A percentile compares a stretch with the other conserved stretches of the same genome.
Evolutionary conservation across 1,139 yeast species (phyloP).

Genomic region (Kodamaea anthophila): DNA sequence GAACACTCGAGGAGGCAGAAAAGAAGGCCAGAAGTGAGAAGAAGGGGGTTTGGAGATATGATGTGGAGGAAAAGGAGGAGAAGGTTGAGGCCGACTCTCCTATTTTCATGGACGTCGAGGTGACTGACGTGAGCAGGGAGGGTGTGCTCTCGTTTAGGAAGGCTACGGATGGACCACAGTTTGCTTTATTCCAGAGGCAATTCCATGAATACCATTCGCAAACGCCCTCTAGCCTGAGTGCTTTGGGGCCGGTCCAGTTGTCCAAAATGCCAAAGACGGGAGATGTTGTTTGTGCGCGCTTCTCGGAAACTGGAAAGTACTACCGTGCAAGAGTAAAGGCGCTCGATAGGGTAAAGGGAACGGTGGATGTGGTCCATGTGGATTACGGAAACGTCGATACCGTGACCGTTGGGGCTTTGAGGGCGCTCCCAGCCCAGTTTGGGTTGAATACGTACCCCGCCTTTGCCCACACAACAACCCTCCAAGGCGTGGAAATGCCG

Average conservation of each 20-base stretch:
- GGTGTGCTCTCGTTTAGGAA: constrained; percentile 58
- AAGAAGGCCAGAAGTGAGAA: constrained; percentile 49
- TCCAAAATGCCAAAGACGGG: constrained; percentile 46
- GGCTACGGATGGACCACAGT: constrained; percentile 26
- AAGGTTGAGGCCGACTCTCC: constrained; percentile 27
- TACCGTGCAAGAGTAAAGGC: constrained; percentile 55
- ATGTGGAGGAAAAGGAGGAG: constrained; percentile 31
- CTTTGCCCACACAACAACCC: constrained; percentile 52
- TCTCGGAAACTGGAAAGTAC: constrained; percentile 48
- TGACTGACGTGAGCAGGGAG: constrained; percentile 44
- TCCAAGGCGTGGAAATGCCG: constrained; percentile 57
- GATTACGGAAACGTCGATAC: constrained; percentile 61
- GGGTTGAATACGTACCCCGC: constrained; percentile 37
- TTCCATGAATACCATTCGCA: constrained; percentile 43
- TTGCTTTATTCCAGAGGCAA: constrained; percentile 39
- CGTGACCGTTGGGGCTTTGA: constrained; percentile 41
- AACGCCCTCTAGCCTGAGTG: constrained; percentile 31
- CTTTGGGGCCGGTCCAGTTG: constrained; percentile 45
- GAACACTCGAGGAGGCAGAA: constrained; percentile 57
- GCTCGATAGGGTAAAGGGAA: constrained; percentile 42
- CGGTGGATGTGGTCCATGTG: constrained; percentile 51
- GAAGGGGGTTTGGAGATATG: constrained; percentile 64
- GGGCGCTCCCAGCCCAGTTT: constrained; percentile 53
- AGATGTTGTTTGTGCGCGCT: constrained; percentile 56
- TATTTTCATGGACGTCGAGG: constrained; percentile 55